phyloP scores from a whole-genome alignment of 1,284 basidiomycete genomes.

The Singerocomus inundabilis region DNA sequence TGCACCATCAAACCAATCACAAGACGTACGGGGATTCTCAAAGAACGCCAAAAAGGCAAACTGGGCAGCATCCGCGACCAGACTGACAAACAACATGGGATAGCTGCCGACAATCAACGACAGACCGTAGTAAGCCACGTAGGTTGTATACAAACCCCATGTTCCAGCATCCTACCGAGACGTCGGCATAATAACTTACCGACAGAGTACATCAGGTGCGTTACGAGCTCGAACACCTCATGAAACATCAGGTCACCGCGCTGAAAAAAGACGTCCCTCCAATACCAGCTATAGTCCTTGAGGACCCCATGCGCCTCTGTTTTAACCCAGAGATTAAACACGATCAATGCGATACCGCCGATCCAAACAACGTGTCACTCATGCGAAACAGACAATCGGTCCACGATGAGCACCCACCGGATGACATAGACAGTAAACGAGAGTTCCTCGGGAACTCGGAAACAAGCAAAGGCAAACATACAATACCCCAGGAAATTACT shows the following conservation, averaged over 20 bases:
- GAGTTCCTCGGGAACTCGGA: slow-evolving; percentile 79
- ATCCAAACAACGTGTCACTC: slow-evolving; percentile 53
- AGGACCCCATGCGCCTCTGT: slow-evolving; percentile 96
- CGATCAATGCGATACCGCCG: slow-evolving; percentile 81
- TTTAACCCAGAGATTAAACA: slow-evolving; percentile 99
- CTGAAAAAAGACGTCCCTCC: slow-evolving; percentile 98
- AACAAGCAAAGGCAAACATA: slow-evolving; percentile 92
- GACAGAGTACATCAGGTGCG: slow-evolving; percentile 93
- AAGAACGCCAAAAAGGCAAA: slow-evolving; percentile 97
- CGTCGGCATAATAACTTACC: slow-evolving; percentile 46
- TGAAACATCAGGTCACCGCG: slow-evolving; percentile 91
- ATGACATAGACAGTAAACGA: slow-evolving; percentile 74
- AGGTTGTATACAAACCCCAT: slow-evolving; percentile 49
- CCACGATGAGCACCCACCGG: slow-evolving; percentile 46
- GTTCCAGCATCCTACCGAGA: not conserved
- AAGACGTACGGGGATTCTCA: slow-evolving; percentile 87
- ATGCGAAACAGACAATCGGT: not conserved
- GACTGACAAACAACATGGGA: slow-evolving; percentile 87
- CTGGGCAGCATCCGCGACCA: slow-evolving; percentile 91
- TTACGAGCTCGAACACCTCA: slow-evolving; percentile 93
- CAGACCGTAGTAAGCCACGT: slow-evolving; percentile 96
- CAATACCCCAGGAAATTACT: slow-evolving; percentile 96
- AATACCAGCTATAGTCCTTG: slow-evolving; percentile 94
- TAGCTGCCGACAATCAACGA: slow-evolving; percentile 88
- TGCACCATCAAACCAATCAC: not conserved